Conservation (phyloP, 768 basidiomycete genomes). For the Xerocomellus amylosporus region DNA sequence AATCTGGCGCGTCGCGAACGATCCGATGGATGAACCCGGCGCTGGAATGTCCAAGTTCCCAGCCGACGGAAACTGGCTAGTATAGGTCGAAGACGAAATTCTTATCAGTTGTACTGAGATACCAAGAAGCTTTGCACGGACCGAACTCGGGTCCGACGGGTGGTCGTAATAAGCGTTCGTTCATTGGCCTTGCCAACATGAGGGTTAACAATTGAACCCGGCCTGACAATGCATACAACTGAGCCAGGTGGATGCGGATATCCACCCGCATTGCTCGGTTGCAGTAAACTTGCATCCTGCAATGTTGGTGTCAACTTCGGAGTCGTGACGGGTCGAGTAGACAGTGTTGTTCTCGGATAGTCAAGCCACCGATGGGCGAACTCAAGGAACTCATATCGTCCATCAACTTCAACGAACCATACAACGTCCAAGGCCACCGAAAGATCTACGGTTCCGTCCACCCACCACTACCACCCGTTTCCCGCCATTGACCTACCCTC, state of each 20-base stretch:
- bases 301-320: neutral
- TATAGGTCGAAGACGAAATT: neutral
- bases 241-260: neutral
- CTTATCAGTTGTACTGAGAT: too few relatives aligned
- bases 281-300: neutral
- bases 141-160: neutral
- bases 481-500: neutral
- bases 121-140: neutral
- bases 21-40: neutral
- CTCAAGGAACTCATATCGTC: conserved; percentile 5
- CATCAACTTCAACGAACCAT: conserved; percentile 18
- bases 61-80: neutral
- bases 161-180: neutral
- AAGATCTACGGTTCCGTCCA: conserved; percentile 17
- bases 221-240: too few relatives aligned
- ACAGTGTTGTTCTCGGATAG: neutral
- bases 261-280: neutral
- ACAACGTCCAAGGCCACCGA: conserved; percentile 10
- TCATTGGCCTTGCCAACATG: too few relatives aligned
- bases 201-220: too few relatives aligned
- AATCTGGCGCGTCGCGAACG: neutral
- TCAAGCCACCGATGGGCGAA: neutral
- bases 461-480: neutral
- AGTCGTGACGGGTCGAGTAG: neutral
- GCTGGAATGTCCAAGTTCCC: neutral